Conservation (phyloP, 129 eudicot genomes). For the Centrapalus pauciflorus region DNA sequence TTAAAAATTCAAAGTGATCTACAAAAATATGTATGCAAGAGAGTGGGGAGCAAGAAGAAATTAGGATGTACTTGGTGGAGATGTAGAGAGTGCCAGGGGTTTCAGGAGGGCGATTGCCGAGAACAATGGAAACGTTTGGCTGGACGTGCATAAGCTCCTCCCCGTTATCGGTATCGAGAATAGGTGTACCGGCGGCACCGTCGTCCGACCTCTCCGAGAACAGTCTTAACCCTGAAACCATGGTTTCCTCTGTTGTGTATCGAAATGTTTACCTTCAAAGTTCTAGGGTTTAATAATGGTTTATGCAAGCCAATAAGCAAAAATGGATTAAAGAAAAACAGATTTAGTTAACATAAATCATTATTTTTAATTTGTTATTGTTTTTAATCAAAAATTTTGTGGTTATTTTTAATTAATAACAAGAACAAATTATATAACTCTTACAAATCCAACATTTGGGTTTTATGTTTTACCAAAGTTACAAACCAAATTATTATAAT, state of each 20-base stretch:
- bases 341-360: too few relatives aligned
- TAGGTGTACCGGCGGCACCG: slow-evolving; percentile 48
- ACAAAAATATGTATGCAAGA: background rate
- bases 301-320: background rate
- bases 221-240: slow-evolving; percentile 51
- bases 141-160: slow-evolving; percentile 75
- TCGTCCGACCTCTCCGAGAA: slow-evolving; percentile 48
- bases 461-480: too few relatives aligned
- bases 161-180: slow-evolving; percentile 47
- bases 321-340: too few relatives aligned
- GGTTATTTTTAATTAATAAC: too few relatives aligned
- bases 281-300: too few relatives aligned
- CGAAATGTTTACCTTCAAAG: background rate
- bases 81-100: slow-evolving; percentile 80
- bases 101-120: slow-evolving; percentile 59
- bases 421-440: too few relatives aligned
- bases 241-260: slow-evolving; percentile 3
- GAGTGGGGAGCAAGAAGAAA: background rate
- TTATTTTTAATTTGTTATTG: too few relatives aligned
- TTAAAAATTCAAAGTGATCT: background rate
- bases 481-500: too few relatives aligned
- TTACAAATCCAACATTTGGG: too few relatives aligned
- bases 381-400: too few relatives aligned
- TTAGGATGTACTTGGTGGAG: slow-evolving; percentile 50
- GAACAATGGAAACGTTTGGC: slow-evolving; percentile 59